Evolutionary conservation across 2,329 filamentous ascomycete species (phyloP), one percentile per base, ranked within the genome.

Genomic region (Mycosphaerella arachidis): DNA sequence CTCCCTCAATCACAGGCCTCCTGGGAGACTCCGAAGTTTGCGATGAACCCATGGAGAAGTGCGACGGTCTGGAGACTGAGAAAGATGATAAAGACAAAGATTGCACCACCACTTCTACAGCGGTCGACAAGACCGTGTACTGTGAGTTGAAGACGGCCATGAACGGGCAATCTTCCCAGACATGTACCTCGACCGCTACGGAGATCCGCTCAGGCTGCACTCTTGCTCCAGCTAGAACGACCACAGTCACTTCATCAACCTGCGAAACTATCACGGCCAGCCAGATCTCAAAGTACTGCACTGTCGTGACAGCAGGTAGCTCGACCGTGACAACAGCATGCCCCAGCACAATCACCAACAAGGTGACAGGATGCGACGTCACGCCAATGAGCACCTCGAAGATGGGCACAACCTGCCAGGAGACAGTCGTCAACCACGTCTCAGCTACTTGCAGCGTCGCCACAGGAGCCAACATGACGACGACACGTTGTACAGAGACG

Each of bases 111-210:
- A 59, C 56, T 1, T 55, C 56, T 6, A 59, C 55, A 16, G 56
- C 58, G 16, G 58, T 53, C 13, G 58, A 63, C 48, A 45, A 58
- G 50, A 65, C 58, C 12, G 30, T 60, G 9, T 57, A 59, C 20
- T 63, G 58, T 46, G 40, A 31, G 10, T 16, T 48, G 16, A 33
- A 35, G 12, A 63, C 54, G 6, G 48, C 33, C n/a, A 51, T 31
- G 24, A 59, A 35, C 16, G 48, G 54, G 6, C 30, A 29, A 8
- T 33, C 56, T 9, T 56, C 53, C 2, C 29, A 55, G 20, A 57
- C 37, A 4, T 62, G 57, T 30, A 60, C 57, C 9, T 62, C 57
- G 13, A 62, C 57, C 12, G 57, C 35, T 8, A 55, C 33, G 24
- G 48, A 50, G 9, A 29, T 33, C 12, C 40, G 62, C 29, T 48